phyloP scores from a whole-genome alignment of 2,329 filamentous ascomycete species.

The Colletotrichum ledebouriae region DNA sequence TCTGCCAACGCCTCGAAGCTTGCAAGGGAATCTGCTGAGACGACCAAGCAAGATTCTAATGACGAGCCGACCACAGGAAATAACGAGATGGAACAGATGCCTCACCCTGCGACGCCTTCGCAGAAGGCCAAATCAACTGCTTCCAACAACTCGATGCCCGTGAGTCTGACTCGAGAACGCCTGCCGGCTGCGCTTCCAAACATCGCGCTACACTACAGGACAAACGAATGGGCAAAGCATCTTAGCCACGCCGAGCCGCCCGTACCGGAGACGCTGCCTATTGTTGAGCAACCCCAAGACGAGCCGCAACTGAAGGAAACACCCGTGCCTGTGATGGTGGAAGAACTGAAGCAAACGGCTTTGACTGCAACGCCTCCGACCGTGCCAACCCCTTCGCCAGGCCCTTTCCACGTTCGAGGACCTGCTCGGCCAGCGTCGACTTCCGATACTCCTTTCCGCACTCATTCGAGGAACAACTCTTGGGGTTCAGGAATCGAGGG shows the following conservation, averaged over 20 bases:
- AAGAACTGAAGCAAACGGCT: slow-evolving; percentile 75
- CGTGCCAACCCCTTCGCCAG: slow-evolving; percentile 45
- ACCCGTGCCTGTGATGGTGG: slow-evolving; percentile 72
- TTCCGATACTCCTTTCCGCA: slow-evolving; percentile 32
- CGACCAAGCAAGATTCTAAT: slow-evolving; percentile 44
- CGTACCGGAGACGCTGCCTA: slow-evolving; percentile 70
- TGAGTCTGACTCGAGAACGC: slow-evolving; percentile 69
- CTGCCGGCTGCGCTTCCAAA: slow-evolving; percentile 81
- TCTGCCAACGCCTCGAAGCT: slow-evolving; percentile 35
- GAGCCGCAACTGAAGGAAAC: slow-evolving; percentile 57
- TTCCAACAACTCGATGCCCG: slow-evolving; percentile 59
- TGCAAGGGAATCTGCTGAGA: slow-evolving; percentile 43
- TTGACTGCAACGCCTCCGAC: slow-evolving; percentile 61
- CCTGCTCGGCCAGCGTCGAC: slow-evolving; percentile 44
- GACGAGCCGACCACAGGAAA: slow-evolving; percentile 33
- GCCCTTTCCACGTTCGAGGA: slow-evolving; percentile 48
- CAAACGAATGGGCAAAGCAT: slow-evolving; percentile 97
- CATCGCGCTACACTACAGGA: slow-evolving; percentile 85
- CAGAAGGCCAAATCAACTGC: slow-evolving; percentile 56
- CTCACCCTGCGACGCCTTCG: slow-evolving; percentile 44
- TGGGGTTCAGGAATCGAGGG: slow-evolving; percentile 26
- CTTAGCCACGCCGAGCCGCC: slow-evolving; percentile 82
- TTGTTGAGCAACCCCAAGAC: slow-evolving; percentile 57
- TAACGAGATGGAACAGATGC: slow-evolving; percentile 28
- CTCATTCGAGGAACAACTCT: slow-evolving; percentile 37